Base-by-base conservation (phyloP, 2,329 filamentous ascomycete genomes). In the Nemania diffusa region DNA sequence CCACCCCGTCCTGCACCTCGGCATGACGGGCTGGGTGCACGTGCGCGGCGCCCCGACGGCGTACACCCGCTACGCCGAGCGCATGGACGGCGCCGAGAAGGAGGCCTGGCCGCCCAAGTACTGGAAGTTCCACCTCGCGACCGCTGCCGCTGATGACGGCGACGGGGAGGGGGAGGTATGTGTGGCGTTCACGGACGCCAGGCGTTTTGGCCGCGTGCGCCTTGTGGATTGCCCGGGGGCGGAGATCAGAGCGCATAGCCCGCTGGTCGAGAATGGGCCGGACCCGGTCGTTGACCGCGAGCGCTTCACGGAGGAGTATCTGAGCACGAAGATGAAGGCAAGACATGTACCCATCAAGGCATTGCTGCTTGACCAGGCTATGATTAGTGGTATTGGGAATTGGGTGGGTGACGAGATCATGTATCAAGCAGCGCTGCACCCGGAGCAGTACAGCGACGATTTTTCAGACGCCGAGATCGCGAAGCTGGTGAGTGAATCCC, bases 331-430 rank as follows among this genome's bases (percentile, higher is more conserved):
- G 78, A 84, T 97, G 82, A 84, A 81, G 57, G 88, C 85, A 64
- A 94, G 95, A 62, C 92, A 88, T 73, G 92, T 97, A 0, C 94
- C 95, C 0, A 87, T 98, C 71, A 98, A 98, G 78, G 92, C 94
- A 0, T 84, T 97, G 22, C 82, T 99, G 13, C 84, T 98, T 3
- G 93, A 98, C 76, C 96, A 99, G 79, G 86, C 89, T 20, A 92
- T 92, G 77, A 92, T 98, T 68, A 96, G 92, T 74, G 96, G 96
- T 7, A 92, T 99, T 69, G 96, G 96, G 0, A 98, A 98, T 77
- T 99, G 95, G 95, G 95, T 99, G 61, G 94, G 91, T 0, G 96
- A 99, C 76, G 96, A 99, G 78, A 90, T 97, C 6, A 83, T 99
- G 58, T 99, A 94, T 75, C 91, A 98, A 73, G 92, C 96, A 5